phyloP scores from a whole-genome alignment of 331 rosid species.

The Telfairia occidentalis region DNA sequence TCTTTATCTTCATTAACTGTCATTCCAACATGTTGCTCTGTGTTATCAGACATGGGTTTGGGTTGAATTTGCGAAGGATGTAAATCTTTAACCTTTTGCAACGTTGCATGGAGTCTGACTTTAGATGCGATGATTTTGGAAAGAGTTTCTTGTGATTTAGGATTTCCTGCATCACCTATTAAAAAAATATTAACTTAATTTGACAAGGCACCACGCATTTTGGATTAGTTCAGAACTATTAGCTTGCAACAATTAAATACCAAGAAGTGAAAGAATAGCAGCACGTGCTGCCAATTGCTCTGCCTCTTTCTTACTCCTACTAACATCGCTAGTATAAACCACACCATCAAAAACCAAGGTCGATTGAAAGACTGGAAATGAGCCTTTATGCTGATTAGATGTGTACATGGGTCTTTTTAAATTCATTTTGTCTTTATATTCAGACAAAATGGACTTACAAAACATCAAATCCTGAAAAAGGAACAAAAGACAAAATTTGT shows the following conservation, averaged over 20 bases:
- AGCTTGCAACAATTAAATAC: slow-evolving; percentile 16
- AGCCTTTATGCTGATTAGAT: slow-evolving; percentile 17
- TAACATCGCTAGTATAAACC: slow-evolving; percentile 18
- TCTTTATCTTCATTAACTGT: not conserved
- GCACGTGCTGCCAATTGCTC: slow-evolving; percentile 50
- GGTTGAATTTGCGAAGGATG: not conserved
- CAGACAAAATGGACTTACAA: slow-evolving; percentile 46
- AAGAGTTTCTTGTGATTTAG: slow-evolving; percentile 20
- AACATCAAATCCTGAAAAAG: slow-evolving; percentile 25
- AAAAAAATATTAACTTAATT: slow-evolving; percentile 3
- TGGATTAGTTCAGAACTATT: not conserved
- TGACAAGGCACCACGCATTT: not conserved
- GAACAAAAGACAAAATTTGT: not conserved
- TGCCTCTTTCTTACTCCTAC: slow-evolving; percentile 42
- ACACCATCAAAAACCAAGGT: slow-evolving; percentile 35
- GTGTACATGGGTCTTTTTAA: slow-evolving; percentile 25
- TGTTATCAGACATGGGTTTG: not conserved
- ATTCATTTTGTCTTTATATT: slow-evolving; percentile 41
- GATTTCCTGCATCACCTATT: slow-evolving; percentile 18
- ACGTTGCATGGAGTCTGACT: slow-evolving; percentile 14
- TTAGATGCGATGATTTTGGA: slow-evolving; percentile 33
- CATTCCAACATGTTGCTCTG: not conserved
- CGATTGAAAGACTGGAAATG: slow-evolving; percentile 25
- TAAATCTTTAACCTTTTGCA: slow-evolving; percentile 2
- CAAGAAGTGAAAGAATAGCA: slow-evolving; percentile 32